Conservation (phyloP, 495 filamentous ascomycete genomes). For the Penicillium paradoxum region DNA sequence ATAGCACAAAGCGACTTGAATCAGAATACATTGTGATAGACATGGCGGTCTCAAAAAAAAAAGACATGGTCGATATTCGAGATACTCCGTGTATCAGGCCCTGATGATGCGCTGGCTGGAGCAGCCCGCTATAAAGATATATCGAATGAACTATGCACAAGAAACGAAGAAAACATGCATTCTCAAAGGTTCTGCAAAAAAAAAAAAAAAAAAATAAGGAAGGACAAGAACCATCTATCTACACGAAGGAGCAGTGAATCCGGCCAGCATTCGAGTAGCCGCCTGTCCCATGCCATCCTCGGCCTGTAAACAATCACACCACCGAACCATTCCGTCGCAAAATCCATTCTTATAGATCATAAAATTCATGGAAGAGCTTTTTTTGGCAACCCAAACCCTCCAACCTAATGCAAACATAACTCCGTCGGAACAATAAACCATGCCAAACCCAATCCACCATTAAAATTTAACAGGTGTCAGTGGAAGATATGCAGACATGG, state of each 20-base stretch:
- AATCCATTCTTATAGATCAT: neutral
- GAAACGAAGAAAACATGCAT: neutral
- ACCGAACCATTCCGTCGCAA: neutral
- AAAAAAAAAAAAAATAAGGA: too few relatives aligned
- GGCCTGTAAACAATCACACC: neutral
- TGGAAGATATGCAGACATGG: constrained; percentile 1
- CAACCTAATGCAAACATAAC: constrained; percentile 4
- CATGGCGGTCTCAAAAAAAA: too few relatives aligned
- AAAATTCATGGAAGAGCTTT: constrained; percentile 5
- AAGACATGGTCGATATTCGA: too few relatives aligned
- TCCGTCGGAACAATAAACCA: neutral
- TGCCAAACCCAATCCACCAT: neutral
- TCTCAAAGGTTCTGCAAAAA: neutral
- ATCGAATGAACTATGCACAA: neutral
- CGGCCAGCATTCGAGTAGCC: neutral
- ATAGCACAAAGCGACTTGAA: too few relatives aligned
- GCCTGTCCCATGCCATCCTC: neutral
- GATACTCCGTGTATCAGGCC: too few relatives aligned
- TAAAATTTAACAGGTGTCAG: neutral
- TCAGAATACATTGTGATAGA: too few relatives aligned
- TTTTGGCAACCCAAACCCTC: neutral
- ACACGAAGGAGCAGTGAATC: neutral
- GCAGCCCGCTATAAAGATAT: neutral
- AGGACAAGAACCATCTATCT: neutral
- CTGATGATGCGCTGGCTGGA: too few relatives aligned